These are phyloP conservation scores for Neonectria coccinea DNA, from an alignment of 2,329 filamentous ascomycete species.

Conservation along the genomic window DNA sequence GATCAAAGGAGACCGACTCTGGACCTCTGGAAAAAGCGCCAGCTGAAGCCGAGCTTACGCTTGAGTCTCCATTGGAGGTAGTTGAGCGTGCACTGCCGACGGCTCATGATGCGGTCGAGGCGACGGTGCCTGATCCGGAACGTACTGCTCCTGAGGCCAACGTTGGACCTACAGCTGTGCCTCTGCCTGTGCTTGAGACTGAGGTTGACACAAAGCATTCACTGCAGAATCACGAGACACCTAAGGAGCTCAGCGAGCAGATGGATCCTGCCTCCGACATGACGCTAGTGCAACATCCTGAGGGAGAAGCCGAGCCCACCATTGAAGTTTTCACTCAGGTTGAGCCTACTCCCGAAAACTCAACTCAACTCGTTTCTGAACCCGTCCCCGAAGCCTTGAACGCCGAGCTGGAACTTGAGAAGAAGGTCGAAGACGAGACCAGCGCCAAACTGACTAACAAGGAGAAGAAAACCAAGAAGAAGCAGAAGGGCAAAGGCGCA, in stretches of 20 bases:
- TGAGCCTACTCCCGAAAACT: background rate
- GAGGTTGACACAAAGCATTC: background rate
- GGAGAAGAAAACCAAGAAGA: constrained; percentile 26
- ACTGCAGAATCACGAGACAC: background rate
- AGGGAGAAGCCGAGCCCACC: background rate
- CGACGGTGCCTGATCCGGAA: background rate
- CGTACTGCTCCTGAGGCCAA: background rate
- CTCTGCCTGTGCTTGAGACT: background rate
- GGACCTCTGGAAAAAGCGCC: constrained; percentile 14
- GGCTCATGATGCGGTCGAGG: constrained; percentile 5
- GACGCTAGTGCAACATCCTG: background rate
- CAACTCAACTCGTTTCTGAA: background rate
- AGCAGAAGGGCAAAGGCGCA: constrained; percentile 27
- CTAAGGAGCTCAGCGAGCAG: background rate
- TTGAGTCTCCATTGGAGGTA: background rate
- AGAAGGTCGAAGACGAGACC: background rate
- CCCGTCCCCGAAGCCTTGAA: background rate
- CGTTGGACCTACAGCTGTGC: constrained; percentile 2
- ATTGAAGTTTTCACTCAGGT: background rate
- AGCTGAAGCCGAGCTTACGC: constrained; percentile 8
- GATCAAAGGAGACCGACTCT: constrained; percentile 2
- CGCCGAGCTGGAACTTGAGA: constrained; percentile 1
- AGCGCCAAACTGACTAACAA: background rate
- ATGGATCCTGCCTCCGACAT: background rate
- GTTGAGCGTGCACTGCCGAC: background rate